Evolutionary conservation across 768 basidiomycete species (phyloP).

Genomic region (Suillus variegatus): DNA sequence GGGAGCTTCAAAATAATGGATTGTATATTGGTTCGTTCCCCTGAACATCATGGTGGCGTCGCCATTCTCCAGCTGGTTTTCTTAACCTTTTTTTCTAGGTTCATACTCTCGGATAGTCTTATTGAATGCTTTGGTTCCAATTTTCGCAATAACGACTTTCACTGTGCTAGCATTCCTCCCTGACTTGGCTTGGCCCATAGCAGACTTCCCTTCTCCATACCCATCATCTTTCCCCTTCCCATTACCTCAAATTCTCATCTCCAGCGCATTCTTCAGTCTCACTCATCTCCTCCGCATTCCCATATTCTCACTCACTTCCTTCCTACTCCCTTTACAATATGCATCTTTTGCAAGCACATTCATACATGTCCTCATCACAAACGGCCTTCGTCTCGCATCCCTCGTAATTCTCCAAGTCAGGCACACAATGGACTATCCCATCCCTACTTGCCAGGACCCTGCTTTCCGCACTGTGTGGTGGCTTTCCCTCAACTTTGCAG

Average conservation of each 20-base stretch:
- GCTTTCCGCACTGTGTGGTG: slow-evolving; percentile 76
- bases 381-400: slow-evolving; percentile 54
- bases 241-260: slow-evolving; percentile 62
- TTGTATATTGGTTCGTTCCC: slow-evolving; percentile 46
- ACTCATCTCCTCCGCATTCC: slow-evolving; percentile 33
- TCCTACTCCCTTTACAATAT: slow-evolving; percentile 25
- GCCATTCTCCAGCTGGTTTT: too few species aligned
- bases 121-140: slow-evolving; percentile 62
- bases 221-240: slow-evolving; percentile 58
- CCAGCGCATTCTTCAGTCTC: slow-evolving; percentile 53
- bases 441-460: slow-evolving; percentile 53
- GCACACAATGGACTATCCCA: slow-evolving; percentile 39
- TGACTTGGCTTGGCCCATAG: slow-evolving; percentile 45
- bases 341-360: slow-evolving; percentile 40
- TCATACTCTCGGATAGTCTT: slow-evolving; percentile 58
- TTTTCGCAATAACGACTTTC: slow-evolving; percentile 52
- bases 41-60: neutral
- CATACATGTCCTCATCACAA: slow-evolving; percentile 52
- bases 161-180: slow-evolving; percentile 53
- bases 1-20: slow-evolving; percentile 49
- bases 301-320: slow-evolving; percentile 36
- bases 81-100: slow-evolving; percentile 38
- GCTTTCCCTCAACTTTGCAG: slow-evolving; percentile 70
- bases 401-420: slow-evolving; percentile 55
- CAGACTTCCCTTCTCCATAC: slow-evolving; percentile 40